Evolutionary conservation across 2,329 filamentous ascomycete species (phyloP), one percentile per base, ranked within the genome.

Genomic region (Colletotrichum gloeosporioides): DNA sequence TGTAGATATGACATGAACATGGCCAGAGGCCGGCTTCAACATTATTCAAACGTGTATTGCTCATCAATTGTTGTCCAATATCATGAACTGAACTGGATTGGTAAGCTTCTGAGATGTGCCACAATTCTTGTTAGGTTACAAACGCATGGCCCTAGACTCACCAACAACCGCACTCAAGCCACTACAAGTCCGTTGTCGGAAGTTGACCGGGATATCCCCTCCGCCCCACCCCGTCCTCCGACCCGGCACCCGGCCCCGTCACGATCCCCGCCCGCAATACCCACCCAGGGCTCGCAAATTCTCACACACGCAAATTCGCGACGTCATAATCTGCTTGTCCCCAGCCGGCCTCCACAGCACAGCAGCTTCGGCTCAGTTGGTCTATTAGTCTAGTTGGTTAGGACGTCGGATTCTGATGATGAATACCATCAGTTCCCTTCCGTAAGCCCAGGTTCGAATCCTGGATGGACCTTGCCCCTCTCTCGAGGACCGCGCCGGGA

Each of bases 371-470:
- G 15, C n/a, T 61, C 5, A 3, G 8, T 27, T 10, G 70, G 73
- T 76, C 73, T 76, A 73, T 76, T 76, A 76, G 73, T 76, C 73
- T 75, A 75, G 73, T 75, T 75, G 73, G 73, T 75, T 75, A 75
- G 73, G 73, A 75, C 73, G 73, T 73, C 73, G 73, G 73, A 76
- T 76, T 76, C 73, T 76, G 73, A 76, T 59, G n/a, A 67, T 63
- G 9, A 49, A 8, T 12, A n/a, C 27, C 18, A 16, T 63, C 6
- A 18, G 27, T 34, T 31, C 25, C 44, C 57, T 73, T 76, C 73
- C 73, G 73, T 76, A 76, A 34, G 69, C 73, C 73, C 73, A 76
- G 69, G 73, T 76, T 76, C 73, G 73, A 76, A 76, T 76, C 73
- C 73, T 76, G 73, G 73, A 76, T 76, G 73, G 73, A 76, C 73